Evolutionary conservation across 1,284 basidiomycete genomes (phyloP).

Genomic region (Binderoboletus segoi): DNA sequence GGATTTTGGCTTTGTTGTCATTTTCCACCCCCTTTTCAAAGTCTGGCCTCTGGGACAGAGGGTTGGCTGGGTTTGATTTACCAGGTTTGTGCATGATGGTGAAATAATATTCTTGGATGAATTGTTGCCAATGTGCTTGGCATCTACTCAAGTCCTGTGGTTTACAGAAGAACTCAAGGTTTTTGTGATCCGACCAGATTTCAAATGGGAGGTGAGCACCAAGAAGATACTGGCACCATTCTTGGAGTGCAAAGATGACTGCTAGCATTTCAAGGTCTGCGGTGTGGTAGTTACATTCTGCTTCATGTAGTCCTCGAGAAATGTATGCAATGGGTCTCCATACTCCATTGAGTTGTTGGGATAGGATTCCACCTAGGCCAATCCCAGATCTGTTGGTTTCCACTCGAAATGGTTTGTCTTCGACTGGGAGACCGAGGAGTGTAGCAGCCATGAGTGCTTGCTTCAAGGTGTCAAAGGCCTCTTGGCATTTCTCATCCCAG

Average conservation of each 20-base stretch:
- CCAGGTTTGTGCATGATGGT: no score
- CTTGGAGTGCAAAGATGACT: background rate
- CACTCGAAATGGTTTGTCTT: no score
- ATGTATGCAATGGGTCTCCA: background rate
- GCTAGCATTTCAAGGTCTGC: background rate
- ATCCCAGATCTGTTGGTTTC: no score
- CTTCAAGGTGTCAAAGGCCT: conserved; percentile 36
- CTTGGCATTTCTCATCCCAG: conserved; percentile 47
- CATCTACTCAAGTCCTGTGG: background rate
- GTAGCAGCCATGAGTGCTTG: background rate
- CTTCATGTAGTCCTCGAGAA: no score
- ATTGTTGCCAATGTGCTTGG: no score
- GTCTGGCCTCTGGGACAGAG: background rate
- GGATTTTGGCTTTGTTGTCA: background rate
- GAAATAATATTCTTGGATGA: no score
- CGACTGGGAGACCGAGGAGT: background rate
- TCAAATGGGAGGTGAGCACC: background rate
- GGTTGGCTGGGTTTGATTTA: background rate
- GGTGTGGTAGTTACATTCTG: no score
- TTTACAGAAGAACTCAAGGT: background rate
- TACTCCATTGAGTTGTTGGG: no score
- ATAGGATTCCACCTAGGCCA: no score
- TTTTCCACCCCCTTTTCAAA: background rate
- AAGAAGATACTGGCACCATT: background rate
- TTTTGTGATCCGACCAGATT: background rate